phyloP scores from a whole-genome alignment of 768 basidiomycete species.

The Tulasnella sp. region DNA sequence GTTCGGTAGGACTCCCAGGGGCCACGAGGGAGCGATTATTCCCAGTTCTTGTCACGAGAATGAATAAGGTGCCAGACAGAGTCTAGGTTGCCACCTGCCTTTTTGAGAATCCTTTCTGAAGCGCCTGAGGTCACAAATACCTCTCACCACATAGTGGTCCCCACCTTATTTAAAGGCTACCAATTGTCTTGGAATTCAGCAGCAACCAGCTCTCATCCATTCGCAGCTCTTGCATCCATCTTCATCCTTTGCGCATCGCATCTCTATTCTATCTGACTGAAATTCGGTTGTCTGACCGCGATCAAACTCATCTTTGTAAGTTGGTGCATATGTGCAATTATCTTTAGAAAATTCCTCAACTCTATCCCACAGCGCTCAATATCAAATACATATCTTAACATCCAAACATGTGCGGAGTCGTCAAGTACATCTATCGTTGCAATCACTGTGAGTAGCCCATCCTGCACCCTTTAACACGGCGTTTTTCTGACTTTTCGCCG shows the following conservation, averaged over 20 bases:
- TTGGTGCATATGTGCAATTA: background rate
- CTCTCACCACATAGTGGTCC: too few species aligned
- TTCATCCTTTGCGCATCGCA: background rate
- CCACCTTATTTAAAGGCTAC: too few species aligned
- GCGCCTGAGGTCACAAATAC: too few species aligned
- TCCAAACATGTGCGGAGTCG: slow-evolving; percentile 11
- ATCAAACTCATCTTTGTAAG: background rate
- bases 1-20: too few species aligned
- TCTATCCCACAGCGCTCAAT: background rate
- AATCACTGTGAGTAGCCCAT: too few species aligned
- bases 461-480: too few species aligned
- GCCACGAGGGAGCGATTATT: too few species aligned
- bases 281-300: background rate
- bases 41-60: too few species aligned
- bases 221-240: background rate
- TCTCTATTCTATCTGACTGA: background rate
- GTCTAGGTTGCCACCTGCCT: slow-evolving; percentile 3
- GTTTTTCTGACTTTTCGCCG: too few species aligned
- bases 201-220: too few species aligned
- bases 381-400: slow-evolving; percentile 4
- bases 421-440: slow-evolving; percentile 16
- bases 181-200: background rate
- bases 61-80: slow-evolving; percentile 8
- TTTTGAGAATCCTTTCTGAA: background rate
- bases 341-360: background rate